Evolutionary conservation across 352 stramenopile genomes (phyloP), one percentile per base, ranked within the genome.

Genomic region (Globisporangium yorkense): DNA sequence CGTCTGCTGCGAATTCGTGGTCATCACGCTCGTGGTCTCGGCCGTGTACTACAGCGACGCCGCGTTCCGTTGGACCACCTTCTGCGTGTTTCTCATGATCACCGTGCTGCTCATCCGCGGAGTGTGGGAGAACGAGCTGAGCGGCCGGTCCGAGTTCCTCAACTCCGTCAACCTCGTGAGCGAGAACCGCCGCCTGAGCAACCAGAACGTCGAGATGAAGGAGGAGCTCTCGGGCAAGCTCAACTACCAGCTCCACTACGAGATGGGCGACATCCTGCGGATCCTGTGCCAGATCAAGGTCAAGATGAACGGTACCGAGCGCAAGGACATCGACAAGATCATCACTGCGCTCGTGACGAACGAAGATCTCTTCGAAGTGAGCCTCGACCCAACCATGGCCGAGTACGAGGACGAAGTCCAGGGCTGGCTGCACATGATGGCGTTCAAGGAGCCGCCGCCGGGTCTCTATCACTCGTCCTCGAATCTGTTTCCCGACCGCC

Each of bases 341-440:
- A 87, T 88, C 41, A 84, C 70, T 5, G 72, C 80, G n/a, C 70
- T 89, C 13, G 69, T 88, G 21, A 74, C 74, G 20, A 86, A 88
- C 52, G 69, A 80, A 24, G 75, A 87, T 29, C 63, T 89, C 4
- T 89, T 87, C 53, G 74, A 80, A 50, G 76, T 87, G 1, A 75
- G 71, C 4, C 59, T 87, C 0, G 75, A 80, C 53, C 75, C 75
- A 10, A 63, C 63, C 15, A 81, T 83, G 66, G 63, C 70, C 39
- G 76, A 87, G 58, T 78, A 84, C 41, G 78, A 88, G 50, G 76
- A 87, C 45, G 76, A 88, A 57, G 74, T 87, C 9, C 76, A 88
- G 53, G 78, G 74, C 45, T 88, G 78, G 78, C 59, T 88, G 50
- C 75, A 87, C 55, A 85, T 88, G 70, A 84, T 88, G 75, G 76